Conservation (phyloP, 75 land plant genomes). For the Gnetum montanum region DNA sequence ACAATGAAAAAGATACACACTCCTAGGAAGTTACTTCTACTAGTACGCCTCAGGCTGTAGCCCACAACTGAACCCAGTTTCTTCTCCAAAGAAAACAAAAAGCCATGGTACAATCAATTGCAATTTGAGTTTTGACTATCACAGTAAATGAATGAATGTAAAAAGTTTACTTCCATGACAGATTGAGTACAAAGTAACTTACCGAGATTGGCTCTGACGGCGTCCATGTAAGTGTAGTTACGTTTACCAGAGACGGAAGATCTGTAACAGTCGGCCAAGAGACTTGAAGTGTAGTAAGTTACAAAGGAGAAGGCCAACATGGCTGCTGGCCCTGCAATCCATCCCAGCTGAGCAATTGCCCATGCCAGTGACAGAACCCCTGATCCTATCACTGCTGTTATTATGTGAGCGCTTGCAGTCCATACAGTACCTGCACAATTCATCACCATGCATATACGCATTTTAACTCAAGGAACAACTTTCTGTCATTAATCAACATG, state of each 20-base stretch:
- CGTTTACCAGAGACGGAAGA: constrained; percentile 54
- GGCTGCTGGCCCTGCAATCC: constrained; percentile 64
- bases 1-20: no score
- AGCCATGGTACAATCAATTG: no score
- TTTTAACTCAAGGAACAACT: not conserved
- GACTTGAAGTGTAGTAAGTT: constrained; percentile 44
- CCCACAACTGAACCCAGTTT: no score
- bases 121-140: not conserved
- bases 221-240: constrained; percentile 69
- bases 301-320: constrained; percentile 43
- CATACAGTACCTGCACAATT: constrained; percentile 29
- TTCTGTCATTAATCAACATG: not conserved
- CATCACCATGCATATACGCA: not conserved
- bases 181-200: not conserved
- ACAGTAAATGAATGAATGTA: not conserved
- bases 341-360: constrained; percentile 77
- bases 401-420: constrained; percentile 80
- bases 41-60: no score
- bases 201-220: constrained; percentile 29
- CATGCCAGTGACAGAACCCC: constrained; percentile 78
- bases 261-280: constrained; percentile 66
- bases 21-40: no score
- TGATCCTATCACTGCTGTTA: constrained; percentile 58
- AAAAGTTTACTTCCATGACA: not conserved
- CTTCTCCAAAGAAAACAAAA: no score